Evolutionary conservation across 306 rosid species (phyloP), one percentile per base, ranked within the genome.

Genomic region (Lathyrus tuberosus): DNA sequence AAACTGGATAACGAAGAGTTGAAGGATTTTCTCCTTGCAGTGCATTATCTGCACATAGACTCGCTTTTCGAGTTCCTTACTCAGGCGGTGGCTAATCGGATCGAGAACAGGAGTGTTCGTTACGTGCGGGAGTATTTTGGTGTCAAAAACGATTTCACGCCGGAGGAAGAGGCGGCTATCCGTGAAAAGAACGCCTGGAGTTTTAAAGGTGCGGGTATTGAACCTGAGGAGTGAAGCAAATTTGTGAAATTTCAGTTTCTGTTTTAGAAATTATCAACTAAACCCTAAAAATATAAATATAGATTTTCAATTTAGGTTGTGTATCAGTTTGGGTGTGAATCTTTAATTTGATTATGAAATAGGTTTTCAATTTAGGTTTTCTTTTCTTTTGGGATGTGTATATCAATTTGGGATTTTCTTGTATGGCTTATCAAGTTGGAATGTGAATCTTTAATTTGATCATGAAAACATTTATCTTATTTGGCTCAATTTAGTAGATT

Each of bases 101-200:
- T 57, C 17, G 18, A 57, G 20, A 57, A 57, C 4, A 57, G 5
- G 41, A 57, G 20, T 3, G 63, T 28, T 28, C 41, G 11, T 0
- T 57, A 57, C 9, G 63, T 57, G 11, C 15, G 63, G 10, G 9
- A 28, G 20, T 57, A 57, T 57, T 57, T 57, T 7, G 63, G 63
- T 1, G 3, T 57, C 4, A 20, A 57, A 5, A 57, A 30, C 1
- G 63, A 57, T 57, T 8, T 57, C 2, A 14, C 63, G 6, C 6
- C 18, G 40, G 41, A 57, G 63, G 63, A 57, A 14, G 38, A 30
- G 17, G 41, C 12, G 8, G 41, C 11, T 14, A 3, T 57, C 8
- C 20, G 63, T 1, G 2, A 1, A 5, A 13, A 57, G 63, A 57
- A 57, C 28, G 11, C 0, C 3, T 57, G 63, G 63, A 17, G 12